Percentiles rank a stretch among this genome's conserved stretches.
These are phyloP conservation scores for Amanita brunnescens DNA, from an alignment of 768 basidiomycete genomes.

Conservation along the genomic window DNA sequence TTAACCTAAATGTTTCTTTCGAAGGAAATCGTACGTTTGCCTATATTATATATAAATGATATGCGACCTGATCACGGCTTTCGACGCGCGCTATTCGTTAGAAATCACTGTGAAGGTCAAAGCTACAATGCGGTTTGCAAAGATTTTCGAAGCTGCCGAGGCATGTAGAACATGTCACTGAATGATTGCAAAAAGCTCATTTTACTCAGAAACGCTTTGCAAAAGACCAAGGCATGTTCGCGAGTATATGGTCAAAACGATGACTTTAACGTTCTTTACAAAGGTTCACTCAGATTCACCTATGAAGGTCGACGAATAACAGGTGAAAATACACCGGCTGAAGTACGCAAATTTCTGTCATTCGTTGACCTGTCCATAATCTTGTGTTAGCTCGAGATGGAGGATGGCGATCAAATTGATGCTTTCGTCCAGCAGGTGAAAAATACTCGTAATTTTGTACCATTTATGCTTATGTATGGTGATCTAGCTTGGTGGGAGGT, in stretches of 20 bases:
- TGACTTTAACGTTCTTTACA: background rate
- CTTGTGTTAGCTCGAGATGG: slow-evolving; percentile 41
- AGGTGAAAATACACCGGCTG: slow-evolving; percentile 42
- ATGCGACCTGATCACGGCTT: background rate
- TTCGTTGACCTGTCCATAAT: background rate
- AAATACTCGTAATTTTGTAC: background rate
- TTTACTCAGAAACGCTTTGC: slow-evolving; percentile 43
- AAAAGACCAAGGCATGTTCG: slow-evolving; percentile 41
- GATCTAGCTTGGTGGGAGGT: background rate
- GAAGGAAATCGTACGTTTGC: slow-evolving; percentile 45
- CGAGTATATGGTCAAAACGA: background rate
- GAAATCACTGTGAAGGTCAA: slow-evolving; percentile 65
- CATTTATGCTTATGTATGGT: background rate
- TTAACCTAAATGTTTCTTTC: slow-evolving; percentile 49
- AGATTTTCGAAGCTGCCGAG: slow-evolving; percentile 62
- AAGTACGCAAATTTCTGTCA: slow-evolving; percentile 26
- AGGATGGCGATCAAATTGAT: slow-evolving; percentile 57
- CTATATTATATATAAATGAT: no score
- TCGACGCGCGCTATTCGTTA: slow-evolving; percentile 16
- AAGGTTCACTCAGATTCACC: slow-evolving; percentile 58
- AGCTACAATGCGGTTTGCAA: slow-evolving; percentile 30
- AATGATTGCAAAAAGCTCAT: background rate
- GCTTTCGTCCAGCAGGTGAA: slow-evolving; percentile 49
- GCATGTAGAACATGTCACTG: slow-evolving; percentile 26
- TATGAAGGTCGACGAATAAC: slow-evolving; percentile 45